Base-by-base conservation (phyloP, 805 yeast genomes). In the Cephaloascus fragrans region DNA sequence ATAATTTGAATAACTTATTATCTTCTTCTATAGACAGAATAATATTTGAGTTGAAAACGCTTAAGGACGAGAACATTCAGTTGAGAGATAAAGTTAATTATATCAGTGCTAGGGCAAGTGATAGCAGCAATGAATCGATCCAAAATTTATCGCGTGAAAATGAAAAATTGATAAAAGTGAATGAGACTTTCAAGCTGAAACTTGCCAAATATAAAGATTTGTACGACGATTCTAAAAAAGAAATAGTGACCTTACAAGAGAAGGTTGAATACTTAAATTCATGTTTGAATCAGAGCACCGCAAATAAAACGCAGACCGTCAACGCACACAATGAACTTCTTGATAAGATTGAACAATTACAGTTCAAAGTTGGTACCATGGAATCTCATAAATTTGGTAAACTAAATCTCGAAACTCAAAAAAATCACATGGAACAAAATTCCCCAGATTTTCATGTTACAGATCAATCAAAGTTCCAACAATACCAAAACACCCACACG, bases 21-120 rank as follows among this genome's bases (percentile, higher is more conserved):
- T 40, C 50, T 3, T 43, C 56, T 9, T 54, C 64, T 4, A 50
- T 61, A 5, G 53, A 53, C 14, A 59, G 53, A 42, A 44, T 61
- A 20, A 43, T 53, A 23, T 36, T 37, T 32, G 47, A 47, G 33
- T 45, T 54, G 41, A 43, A 42, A 18, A 26, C 4, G 5, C 20
- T 35, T 29, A 18, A 31, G 33, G 26, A 28, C 20, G 26, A 37
- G 39, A 38, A 31, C 15, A 26, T 32, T 20, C 23, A 31, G 8
- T 16, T 31, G 18, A 31, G n/a, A 16, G 33, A 16, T 6, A 31
- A 31, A 14, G 5, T 31, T 9, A 31, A 31, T 14, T 12, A 23
- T 23, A 12, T 12, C 12, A 14, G 15, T 14, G n/a, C 8, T 31
- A 31, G n/a, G 33, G n/a, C 8, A 6, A 14, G 15, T 16, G 6